Percentiles rank a stretch among this genome's conserved stretches.
phyloP scores from a whole-genome alignment of 495 filamentous ascomycete genomes.

The Cercophora samala region DNA sequence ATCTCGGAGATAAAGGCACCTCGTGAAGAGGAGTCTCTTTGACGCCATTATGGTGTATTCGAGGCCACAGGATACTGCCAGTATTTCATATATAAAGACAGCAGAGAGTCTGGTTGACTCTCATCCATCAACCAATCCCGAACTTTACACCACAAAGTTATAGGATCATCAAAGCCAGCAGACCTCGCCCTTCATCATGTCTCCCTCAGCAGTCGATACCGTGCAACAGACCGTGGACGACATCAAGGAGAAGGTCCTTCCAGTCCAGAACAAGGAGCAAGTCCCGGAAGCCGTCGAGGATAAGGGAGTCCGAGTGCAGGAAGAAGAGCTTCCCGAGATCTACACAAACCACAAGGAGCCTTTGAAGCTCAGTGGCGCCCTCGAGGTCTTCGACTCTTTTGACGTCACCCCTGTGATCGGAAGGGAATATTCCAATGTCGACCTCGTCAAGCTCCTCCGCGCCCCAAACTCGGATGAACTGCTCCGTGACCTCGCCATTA shows the following conservation, averaged over 20 bases:
- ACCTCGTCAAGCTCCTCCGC: conserved; percentile 59
- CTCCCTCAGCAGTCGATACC: conserved; percentile 33
- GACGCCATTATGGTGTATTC: not conserved
- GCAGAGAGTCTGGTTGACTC: not conserved
- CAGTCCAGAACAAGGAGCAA: conserved; percentile 18
- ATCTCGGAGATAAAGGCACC: not conserved
- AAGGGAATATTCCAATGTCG: conserved; percentile 58
- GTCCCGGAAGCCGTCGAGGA: not conserved
- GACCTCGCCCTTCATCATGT: conserved; percentile 20
- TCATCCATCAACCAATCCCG: not conserved
- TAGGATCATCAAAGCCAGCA: not conserved
- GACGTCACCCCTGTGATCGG: conserved; percentile 69
- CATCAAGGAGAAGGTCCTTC: conserved; percentile 30
- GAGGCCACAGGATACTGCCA: not conserved
- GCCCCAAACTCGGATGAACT: conserved; percentile 64
- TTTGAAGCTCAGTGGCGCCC: conserved; percentile 48
- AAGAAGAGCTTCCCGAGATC: conserved; percentile 19
- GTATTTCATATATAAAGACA: not conserved
- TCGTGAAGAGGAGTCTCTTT: not conserved
- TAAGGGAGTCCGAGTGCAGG: not conserved
- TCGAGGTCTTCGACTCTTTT: conserved; percentile 57
- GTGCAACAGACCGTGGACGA: conserved; percentile 25
- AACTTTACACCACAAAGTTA: not conserved
- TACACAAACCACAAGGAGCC: conserved; percentile 37
- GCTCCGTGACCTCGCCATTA: conserved; percentile 61